Conservation (phyloP, 306 rosid genomes). For the Lotus japonicus region DNA sequence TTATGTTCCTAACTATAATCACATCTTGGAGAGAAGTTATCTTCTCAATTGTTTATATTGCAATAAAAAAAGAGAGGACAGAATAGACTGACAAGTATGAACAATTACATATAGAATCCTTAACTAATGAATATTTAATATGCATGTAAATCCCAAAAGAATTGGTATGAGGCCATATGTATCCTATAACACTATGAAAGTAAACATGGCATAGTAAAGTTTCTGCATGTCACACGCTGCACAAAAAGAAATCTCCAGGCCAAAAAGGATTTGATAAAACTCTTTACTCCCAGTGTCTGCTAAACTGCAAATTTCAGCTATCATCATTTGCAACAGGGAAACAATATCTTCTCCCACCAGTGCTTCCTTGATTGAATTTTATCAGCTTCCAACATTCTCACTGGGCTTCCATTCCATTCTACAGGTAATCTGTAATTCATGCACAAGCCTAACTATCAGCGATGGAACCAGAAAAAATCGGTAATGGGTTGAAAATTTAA, state of each 20-base stretch:
- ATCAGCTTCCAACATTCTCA: constrained; percentile 57
- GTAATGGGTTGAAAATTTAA: no score
- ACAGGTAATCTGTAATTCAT: constrained; percentile 41
- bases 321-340: constrained; percentile 47
- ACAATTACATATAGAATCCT: neutral
- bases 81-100: neutral
- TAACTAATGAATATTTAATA: neutral
- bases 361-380: constrained; percentile 18
- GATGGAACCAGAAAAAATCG: no score
- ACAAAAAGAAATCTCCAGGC: neutral
- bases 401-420: constrained; percentile 89
- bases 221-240: neutral
- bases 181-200: neutral
- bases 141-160: neutral
- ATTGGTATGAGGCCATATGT: neutral
- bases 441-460: neutral
- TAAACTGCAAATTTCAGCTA: neutral
- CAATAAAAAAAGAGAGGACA: neutral
- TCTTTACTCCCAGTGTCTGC: neutral
- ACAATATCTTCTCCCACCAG: constrained; percentile 25
- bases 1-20: neutral
- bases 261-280: neutral
- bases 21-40: neutral
- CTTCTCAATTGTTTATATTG: neutral
- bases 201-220: neutral